phyloP scores from a whole-genome alignment of 768 basidiomycete genomes.

The Obba rivulosa region DNA sequence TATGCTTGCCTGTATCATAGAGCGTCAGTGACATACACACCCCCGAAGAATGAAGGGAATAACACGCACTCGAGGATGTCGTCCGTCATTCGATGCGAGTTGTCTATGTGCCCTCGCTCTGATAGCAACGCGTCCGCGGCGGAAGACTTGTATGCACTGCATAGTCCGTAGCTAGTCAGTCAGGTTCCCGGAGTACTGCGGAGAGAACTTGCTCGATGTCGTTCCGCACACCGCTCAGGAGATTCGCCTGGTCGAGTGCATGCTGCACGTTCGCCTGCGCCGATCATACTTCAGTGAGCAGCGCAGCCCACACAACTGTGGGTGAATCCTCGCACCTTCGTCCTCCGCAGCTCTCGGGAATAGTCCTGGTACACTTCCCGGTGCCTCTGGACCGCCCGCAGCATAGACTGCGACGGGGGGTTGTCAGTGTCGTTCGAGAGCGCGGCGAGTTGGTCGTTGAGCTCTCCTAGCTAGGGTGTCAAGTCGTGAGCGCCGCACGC shows the following conservation, averaged over 20 bases:
- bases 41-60: background rate
- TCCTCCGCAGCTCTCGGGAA: slow-evolving; percentile 75
- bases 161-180: slow-evolving; percentile 1
- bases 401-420: slow-evolving; percentile 75
- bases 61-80: slow-evolving; percentile 73
- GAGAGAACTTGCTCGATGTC: slow-evolving; percentile 78
- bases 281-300: background rate
- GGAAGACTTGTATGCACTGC: slow-evolving; percentile 86
- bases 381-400: slow-evolving; percentile 87
- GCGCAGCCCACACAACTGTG: background rate
- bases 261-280: slow-evolving; percentile 70
- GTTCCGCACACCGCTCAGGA: slow-evolving; percentile 86
- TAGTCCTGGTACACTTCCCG: slow-evolving; percentile 88
- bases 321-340: slow-evolving; percentile 51
- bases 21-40: background rate
- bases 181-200: background rate
- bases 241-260: slow-evolving; percentile 80
- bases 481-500: slow-evolving; percentile 7
- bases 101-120: slow-evolving; percentile 87
- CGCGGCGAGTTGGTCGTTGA: slow-evolving; percentile 71
- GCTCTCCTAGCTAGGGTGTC: slow-evolving; percentile 67
- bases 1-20: slow-evolving; percentile 77
- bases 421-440: slow-evolving; percentile 65
- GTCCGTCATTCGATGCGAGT: slow-evolving; percentile 92
- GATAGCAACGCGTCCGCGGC: slow-evolving; percentile 81